Base-by-base conservation (phyloP, 1,284 basidiomycete genomes). In the Phaffia rhodozyma region DNA sequence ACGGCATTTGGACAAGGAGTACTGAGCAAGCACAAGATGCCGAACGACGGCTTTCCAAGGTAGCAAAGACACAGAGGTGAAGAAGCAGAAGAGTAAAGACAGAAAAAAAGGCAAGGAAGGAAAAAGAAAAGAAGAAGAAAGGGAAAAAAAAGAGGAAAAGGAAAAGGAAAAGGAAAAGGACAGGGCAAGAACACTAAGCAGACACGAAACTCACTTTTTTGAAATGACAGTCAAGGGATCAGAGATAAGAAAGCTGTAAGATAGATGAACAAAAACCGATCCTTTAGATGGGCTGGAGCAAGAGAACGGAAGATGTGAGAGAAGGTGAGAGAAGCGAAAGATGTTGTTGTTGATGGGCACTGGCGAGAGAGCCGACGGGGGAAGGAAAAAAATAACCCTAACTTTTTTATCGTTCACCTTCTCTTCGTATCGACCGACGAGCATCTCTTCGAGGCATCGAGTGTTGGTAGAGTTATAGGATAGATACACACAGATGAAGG, bases 401-500 rank as follows among this genome's bases (percentile, higher is more conserved):
- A 25, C 20, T 18, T 29, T 47, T 58, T 23, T 0, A 16, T 3
- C 43, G 23, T 48, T 21, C 9, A 21, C 43, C 34, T 0, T 43
- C 21, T 47, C 43, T 20, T 55, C 3, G 5, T 48, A 9, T 58
- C 25, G 5, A 43, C 38, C 38, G 38, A 7, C 16, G 13, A 43
- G 16, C 38, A 16, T 11, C 38, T 43, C 7, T 43, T 7, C 7
- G 5, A 16, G 5, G 6, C 13, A 43, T 16, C 38, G 16, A 43
- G 38, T 2, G 13, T 43, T 11, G 2, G 13, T 7, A 43, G 38
- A 11, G 13, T 43, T 2, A 16, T 43, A 43, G 38, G 2, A 43
- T 43, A 43, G 13, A 16, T 30, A 6, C 43, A 23, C 25, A 34
- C 3, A 38, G 1, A 77, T 77, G 76, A 75, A 73, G 60, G 75